Conservation (phyloP, 2,329 filamentous ascomycete genomes). For the Colletotrichum abscissum region DNA sequence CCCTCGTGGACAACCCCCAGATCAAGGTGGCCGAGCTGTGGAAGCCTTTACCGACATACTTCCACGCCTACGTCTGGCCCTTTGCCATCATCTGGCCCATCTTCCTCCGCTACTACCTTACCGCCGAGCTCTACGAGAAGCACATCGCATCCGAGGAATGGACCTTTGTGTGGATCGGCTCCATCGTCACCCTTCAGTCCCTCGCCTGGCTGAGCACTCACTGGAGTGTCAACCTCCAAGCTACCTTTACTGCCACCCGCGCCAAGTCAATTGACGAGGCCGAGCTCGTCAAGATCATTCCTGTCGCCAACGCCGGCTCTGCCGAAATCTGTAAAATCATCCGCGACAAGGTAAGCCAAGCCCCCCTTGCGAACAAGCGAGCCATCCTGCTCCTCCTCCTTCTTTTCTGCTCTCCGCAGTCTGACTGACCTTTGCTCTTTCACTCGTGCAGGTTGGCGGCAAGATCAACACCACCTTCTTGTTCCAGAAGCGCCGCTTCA, state of each 20-base stretch:
- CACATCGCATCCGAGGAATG: conserved; percentile 96
- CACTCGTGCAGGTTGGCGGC: conserved; percentile 68
- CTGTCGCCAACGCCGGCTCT: conserved; percentile 86
- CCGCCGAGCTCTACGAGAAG: conserved; percentile 84
- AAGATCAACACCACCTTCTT: conserved; percentile 87
- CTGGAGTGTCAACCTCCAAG: conserved; percentile 92
- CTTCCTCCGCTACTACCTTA: conserved; percentile 90
- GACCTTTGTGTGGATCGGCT: conserved; percentile 94
- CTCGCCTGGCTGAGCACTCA: conserved; percentile 96
- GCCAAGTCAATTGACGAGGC: conserved; percentile 79
- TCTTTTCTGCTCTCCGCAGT: neutral
- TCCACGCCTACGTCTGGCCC: conserved; percentile 93
- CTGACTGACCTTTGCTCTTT: neutral
- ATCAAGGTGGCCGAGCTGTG: conserved; percentile 90
- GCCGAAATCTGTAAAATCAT: conserved; percentile 88
- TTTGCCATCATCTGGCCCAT: conserved; percentile 92
- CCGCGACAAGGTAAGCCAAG: conserved; percentile 67
- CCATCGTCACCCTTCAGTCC: conserved; percentile 88
- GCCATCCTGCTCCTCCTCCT: neutral
- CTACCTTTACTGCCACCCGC: conserved; percentile 81
- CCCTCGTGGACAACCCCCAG: conserved; percentile 91
- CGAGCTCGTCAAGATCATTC: conserved; percentile 90
- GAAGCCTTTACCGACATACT: conserved; percentile 82
- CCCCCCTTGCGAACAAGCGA: neutral
- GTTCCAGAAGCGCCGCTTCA: conserved; percentile 97